These are phyloP conservation scores for Rhytidiadelphus loreus DNA, from an alignment of 225 moss, liverwort and hornwort genomes.

Conservation along the genomic window DNA sequence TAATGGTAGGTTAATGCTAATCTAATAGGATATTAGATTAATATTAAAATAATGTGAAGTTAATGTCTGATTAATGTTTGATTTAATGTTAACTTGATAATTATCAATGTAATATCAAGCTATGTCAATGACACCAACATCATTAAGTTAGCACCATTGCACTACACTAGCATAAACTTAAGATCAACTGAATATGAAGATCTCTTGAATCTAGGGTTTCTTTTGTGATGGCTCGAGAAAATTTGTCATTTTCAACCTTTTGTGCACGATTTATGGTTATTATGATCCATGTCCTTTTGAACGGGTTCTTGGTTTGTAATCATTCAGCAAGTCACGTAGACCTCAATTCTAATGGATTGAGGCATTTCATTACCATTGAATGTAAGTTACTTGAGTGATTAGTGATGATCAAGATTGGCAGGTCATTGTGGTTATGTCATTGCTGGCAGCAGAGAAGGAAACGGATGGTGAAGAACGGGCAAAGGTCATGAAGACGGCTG, in stretches of 20 bases:
- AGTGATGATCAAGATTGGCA: constrained; percentile 37
- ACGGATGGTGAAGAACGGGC: constrained; percentile 12
- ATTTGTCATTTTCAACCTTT: background rate
- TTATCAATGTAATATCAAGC: background rate
- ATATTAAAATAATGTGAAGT: background rate
- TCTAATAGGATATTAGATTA: background rate
- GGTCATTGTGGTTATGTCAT: constrained; percentile 73
- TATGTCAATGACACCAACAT: background rate
- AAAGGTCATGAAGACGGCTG: constrained; percentile 31
- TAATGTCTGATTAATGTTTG: background rate
- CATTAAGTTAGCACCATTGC: background rate
- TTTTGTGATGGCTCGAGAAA: background rate
- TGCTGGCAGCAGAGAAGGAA: constrained; percentile 48
- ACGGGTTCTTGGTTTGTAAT: background rate
- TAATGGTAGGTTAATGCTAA: background rate
- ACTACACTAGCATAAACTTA: background rate
- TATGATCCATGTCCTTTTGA: background rate
- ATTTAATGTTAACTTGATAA: background rate
- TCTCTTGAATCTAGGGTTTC: background rate
- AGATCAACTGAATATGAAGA: background rate
- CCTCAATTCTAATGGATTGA: background rate
- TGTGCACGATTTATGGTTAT: background rate
- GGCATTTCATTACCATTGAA: background rate
- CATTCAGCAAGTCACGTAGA: background rate
- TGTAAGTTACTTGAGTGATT: background rate